A percentile compares a stretch with the other conserved stretches of the same genome.
These are phyloP conservation scores for Phytophthora idaei DNA, from an alignment of 352 stramenopile species.

Conservation along the genomic window DNA sequence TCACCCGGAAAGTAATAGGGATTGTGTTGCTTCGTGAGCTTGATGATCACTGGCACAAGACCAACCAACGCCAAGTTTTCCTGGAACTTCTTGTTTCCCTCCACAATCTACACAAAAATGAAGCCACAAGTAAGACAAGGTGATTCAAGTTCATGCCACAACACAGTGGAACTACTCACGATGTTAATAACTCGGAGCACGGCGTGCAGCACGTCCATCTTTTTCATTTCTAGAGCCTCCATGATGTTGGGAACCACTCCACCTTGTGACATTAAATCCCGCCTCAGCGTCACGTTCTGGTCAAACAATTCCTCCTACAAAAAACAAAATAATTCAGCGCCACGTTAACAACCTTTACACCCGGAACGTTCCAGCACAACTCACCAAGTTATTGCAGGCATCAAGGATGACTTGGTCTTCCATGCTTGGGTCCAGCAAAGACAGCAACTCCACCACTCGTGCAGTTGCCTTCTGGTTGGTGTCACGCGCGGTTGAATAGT, in stretches of 20 bases:
- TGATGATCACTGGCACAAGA: conserved; percentile 91
- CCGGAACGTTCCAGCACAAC: background rate
- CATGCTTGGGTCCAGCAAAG: conserved; percentile 83
- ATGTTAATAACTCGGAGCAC: conserved; percentile 90
- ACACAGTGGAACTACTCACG: conserved; percentile 30
- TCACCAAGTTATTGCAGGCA: conserved; percentile 73
- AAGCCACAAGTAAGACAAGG: conserved; percentile 11
- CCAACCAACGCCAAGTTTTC: conserved; percentile 92
- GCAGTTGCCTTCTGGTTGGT: conserved; percentile 78
- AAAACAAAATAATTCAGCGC: background rate
- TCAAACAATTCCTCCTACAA: conserved; percentile 80
- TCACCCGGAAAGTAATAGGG: conserved; percentile 34
- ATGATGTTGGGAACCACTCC: conserved; percentile 93
- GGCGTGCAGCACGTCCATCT: conserved; percentile 83
- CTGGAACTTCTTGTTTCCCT: conserved; percentile 91
- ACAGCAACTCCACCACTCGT: conserved; percentile 77
- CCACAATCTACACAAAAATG: conserved; percentile 66
- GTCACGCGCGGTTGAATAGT: conserved; percentile 75
- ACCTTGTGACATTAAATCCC: conserved; percentile 90
- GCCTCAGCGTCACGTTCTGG: conserved; percentile 67
- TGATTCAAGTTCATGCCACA: background rate
- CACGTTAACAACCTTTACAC: background rate
- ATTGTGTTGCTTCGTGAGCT: conserved; percentile 74
- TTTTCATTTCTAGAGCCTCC: conserved; percentile 93
- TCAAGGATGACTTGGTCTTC: conserved; percentile 88